Evolutionary conservation across 2,329 filamentous ascomycete species (phyloP).

Genomic region (Colletotrichum sp.): DNA sequence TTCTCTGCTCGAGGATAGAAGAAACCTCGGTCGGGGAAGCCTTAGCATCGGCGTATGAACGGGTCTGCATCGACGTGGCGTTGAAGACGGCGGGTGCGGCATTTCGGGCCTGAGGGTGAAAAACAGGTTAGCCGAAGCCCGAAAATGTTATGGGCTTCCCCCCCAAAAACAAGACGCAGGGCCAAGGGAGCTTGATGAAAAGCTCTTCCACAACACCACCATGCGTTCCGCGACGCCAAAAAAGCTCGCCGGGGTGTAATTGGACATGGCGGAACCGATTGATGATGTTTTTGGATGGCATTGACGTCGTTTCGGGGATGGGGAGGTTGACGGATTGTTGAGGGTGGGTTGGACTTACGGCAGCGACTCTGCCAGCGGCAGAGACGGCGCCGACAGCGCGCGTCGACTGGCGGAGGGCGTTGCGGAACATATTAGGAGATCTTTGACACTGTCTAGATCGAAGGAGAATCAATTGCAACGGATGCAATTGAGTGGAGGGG

Average conservation of each 20-base stretch:
- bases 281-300: conserved; percentile 51
- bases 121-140: conserved; percentile 60
- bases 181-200: conserved; percentile 39
- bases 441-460: conserved; percentile 55
- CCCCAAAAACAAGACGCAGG: conserved; percentile 30
- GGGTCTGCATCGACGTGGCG: conserved; percentile 73
- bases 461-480: conserved; percentile 67
- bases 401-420: conserved; percentile 95
- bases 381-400: conserved; percentile 94
- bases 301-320: conserved; percentile 44
- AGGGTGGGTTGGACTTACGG: conserved; percentile 71
- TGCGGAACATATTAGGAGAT: conserved; percentile 88
- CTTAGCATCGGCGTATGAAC: conserved; percentile 93
- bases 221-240: conserved; percentile 34
- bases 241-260: conserved; percentile 37
- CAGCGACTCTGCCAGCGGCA: conserved; percentile 88
- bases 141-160: conserved; percentile 37
- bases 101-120: conserved; percentile 77
- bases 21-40: conserved; percentile 97
- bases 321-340: conserved; percentile 30
- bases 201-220: conserved; percentile 27
- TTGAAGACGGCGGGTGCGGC: conserved; percentile 80
- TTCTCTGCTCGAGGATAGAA: conserved; percentile 98
- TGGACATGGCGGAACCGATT: conserved; percentile 41
- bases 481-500: conserved; percentile 68